Evolutionary conservation across 345 rosid species (phyloP).

Genomic region (Eucalyptus marginata): DNA sequence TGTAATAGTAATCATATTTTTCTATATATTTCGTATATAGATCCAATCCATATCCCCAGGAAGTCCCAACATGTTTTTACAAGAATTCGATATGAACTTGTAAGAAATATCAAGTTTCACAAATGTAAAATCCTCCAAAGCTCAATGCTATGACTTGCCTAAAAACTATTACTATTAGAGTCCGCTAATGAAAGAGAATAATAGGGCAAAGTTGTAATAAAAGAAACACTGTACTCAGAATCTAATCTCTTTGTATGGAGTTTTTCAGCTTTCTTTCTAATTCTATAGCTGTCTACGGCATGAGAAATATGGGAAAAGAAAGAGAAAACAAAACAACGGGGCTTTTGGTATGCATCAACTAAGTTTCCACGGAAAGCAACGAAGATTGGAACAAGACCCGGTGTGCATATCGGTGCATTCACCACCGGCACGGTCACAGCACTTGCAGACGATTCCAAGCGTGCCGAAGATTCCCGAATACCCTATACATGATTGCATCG

Average conservation of each 20-base stretch:
- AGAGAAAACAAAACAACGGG: neutral
- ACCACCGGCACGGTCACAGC: slow-evolving; percentile 23
- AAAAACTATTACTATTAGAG: neutral
- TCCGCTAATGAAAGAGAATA: neutral
- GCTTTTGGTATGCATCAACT: neutral
- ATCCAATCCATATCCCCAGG: neutral
- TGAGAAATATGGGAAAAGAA: neutral
- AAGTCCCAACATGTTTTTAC: neutral
- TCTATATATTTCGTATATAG: neutral
- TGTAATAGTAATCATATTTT: neutral
- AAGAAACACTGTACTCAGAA: neutral
- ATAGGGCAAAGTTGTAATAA: neutral
- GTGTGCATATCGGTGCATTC: slow-evolving; percentile 26
- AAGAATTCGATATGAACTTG: neutral
- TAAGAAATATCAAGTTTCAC: neutral
- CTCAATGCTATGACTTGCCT: neutral
- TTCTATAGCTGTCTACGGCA: neutral
- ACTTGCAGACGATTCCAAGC: slow-evolving; percentile 48
- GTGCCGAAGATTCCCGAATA: slow-evolving; percentile 8
- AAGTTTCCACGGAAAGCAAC: slow-evolving; percentile 45
- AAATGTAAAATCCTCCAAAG: neutral
- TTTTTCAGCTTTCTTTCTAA: neutral
- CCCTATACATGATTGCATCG: neutral
- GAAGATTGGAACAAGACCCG: slow-evolving; percentile 24
- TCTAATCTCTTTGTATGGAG: neutral